Conservation (phyloP, 2,329 filamentous ascomycete genomes). For the Aspergillus hiratsukae region DNA sequence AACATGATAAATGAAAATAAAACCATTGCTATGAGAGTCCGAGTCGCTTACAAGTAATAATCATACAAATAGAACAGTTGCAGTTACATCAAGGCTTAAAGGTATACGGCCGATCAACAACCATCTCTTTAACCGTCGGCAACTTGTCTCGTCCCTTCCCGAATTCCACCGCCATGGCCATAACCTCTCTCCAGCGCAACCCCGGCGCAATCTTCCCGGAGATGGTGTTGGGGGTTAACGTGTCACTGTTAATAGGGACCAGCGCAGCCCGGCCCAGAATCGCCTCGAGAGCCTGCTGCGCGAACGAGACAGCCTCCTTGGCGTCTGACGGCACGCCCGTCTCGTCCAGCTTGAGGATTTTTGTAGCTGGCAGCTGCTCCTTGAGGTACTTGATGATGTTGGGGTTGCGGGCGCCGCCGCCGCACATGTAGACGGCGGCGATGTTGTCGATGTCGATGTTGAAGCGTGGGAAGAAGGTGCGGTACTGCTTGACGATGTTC, state of each 20-base stretch:
- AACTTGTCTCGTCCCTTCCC: too few species aligned
- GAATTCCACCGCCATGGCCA: too few species aligned
- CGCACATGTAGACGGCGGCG: slow-evolving; percentile 45
- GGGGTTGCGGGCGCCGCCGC: too few species aligned
- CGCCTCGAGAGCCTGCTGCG: slow-evolving; percentile 59
- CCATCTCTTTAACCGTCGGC: too few species aligned
- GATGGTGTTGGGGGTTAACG: too few species aligned
- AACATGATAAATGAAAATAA: too few species aligned
- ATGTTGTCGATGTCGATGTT: slow-evolving; percentile 50
- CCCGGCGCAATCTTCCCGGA: too few species aligned
- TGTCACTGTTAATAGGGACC: slow-evolving; percentile 37
- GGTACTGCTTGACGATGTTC: slow-evolving; percentile 51
- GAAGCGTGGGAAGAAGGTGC: slow-evolving; percentile 44
- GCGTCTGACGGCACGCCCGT: slow-evolving; percentile 54
- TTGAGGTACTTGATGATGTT: slow-evolving; percentile 55
- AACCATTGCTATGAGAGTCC: too few species aligned
- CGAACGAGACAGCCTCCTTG: slow-evolving; percentile 58
- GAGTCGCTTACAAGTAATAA: not conserved
- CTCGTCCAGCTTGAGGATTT: slow-evolving; percentile 54
- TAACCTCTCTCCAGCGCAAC: too few species aligned
- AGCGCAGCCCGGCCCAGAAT: slow-evolving; percentile 54
- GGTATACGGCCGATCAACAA: too few species aligned
- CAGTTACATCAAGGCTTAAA: too few species aligned
- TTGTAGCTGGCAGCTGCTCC: slow-evolving; percentile 44
- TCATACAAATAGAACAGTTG: not conserved